Base-by-base conservation (phyloP, 495 filamentous ascomycete genomes). In the Talaromyces nanjingensis region DNA sequence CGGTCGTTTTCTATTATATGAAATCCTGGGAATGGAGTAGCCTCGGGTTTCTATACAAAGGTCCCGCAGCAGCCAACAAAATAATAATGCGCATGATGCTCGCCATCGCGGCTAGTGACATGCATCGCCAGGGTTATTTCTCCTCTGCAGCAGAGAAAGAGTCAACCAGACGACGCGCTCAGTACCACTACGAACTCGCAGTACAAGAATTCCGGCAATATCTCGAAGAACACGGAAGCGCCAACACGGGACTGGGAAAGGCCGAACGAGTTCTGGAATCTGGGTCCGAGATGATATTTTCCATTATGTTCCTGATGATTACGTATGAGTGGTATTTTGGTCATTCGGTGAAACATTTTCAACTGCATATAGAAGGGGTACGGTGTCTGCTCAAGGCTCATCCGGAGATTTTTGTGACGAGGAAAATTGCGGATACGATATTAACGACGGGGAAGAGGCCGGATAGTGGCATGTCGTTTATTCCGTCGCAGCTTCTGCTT, bases 41-140 rank as follows among this genome's bases (percentile, higher is more conserved):
- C 37, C 71, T 79, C 55, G 69, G 70, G 27, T 79, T 76, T 56
- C 71, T 79, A 3, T 79, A 79, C 39, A 69, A 75, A 56, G 74
- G 74, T 1, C 75, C 75, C 0, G 75, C 76, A 3, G 62, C 69
- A 12, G 69, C 71, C 1, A 79, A 73, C 63, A 79, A 73, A 60
- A 68, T 79, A 14, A 76, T 79, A 16, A 79, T 79, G 76, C 74
- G 76, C 11, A 79, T 79, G 76, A 73, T 79, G 11, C 63, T 79
- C 24, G 76, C 76, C 0, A 59, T 79, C 16, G 71, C 75, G 3
- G 76, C 76, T 3, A 76, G 68, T 54, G 76, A 79, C 33, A 79
- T 79, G 76, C 68, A 79, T 67, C 74, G 75, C 1, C 71, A 72
- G 56, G 75, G 75, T 7, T 60, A 76, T 27, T 59, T 69, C 7